Percentiles rank a stretch among this genome's conserved stretches.
These are phyloP conservation scores for Articulospora tetracladia DNA, from an alignment of 495 filamentous ascomycete species.

Conservation along the genomic window DNA sequence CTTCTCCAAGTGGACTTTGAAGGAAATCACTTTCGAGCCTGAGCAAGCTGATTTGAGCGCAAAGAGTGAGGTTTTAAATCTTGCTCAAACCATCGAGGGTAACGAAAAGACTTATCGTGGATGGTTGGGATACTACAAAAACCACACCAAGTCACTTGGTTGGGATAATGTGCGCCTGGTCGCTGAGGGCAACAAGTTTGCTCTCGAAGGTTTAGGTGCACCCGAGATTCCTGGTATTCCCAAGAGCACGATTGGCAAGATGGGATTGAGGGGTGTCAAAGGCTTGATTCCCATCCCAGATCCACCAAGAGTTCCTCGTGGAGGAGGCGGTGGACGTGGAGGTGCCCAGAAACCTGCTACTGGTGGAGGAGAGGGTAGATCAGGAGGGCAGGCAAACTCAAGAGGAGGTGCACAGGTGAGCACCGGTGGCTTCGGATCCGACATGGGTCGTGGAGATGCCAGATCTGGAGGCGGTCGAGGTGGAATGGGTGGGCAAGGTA, in stretches of 20 bases:
- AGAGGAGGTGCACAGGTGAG: too few relatives aligned
- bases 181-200: constrained; percentile 40
- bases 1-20: constrained; percentile 44
- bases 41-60: constrained; percentile 27
- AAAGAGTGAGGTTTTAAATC: constrained; percentile 19
- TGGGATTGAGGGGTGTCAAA: constrained; percentile 45
- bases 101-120: constrained; percentile 32
- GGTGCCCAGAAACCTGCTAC: not conserved
- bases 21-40: constrained; percentile 32
- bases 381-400: not conserved
- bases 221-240: constrained; percentile 40
- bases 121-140: constrained; percentile 49
- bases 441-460: constrained; percentile 15
- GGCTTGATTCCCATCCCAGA: constrained; percentile 33
- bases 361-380: constrained; percentile 7
- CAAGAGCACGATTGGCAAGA: constrained; percentile 45
- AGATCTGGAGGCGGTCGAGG: constrained; percentile 15
- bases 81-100: constrained; percentile 20
- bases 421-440: too few relatives aligned
- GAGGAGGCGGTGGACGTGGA: constrained; percentile 14
- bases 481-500: not conserved
- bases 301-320: constrained; percentile 17
- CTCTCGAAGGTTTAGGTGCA: constrained; percentile 36
- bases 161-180: constrained; percentile 38
- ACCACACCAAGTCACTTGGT: constrained; percentile 36